phyloP scores from a whole-genome alignment of 2,329 filamentous ascomycete species.

The Pseudocercospora pini-densiflorae region DNA sequence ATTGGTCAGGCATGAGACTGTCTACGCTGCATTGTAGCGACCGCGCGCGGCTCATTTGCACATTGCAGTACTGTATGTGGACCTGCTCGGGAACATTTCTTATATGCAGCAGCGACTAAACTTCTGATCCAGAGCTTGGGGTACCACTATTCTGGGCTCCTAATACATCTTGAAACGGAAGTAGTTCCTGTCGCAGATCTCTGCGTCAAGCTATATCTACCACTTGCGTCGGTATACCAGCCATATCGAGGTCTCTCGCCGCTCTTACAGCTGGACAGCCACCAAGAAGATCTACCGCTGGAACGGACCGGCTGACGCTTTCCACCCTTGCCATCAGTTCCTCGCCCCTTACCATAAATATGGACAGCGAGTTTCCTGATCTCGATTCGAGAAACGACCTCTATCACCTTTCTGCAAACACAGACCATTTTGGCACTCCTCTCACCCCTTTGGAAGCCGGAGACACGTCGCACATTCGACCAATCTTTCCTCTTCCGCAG shows the following conservation, averaged over 20 bases:
- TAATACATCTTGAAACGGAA: not conserved
- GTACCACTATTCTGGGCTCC: not conserved
- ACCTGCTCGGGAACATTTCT: not conserved
- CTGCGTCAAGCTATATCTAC: not conserved
- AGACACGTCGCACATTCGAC: not conserved
- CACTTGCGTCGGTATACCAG: not conserved
- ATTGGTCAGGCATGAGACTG: not conserved
- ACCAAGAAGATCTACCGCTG: not conserved
- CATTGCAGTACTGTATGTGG: not conserved
- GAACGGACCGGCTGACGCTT: constrained; percentile 1
- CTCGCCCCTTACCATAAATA: not conserved
- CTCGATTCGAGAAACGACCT: not conserved
- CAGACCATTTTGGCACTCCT: not conserved
- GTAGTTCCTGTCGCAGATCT: constrained; percentile 2
- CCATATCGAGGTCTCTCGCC: not conserved
- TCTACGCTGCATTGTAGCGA: not conserved
- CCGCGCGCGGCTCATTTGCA: not conserved
- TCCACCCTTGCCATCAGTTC: not conserved
- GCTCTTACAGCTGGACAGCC: not conserved
- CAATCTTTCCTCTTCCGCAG: not conserved
- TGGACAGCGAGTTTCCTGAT: not conserved
- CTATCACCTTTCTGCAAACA: not conserved
- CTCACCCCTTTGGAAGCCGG: not conserved
- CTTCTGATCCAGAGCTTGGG: not conserved
- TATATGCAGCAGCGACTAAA: not conserved